Base-by-base conservation (phyloP, 2,329 filamentous ascomycete genomes). In the Pyricularia grisea region DNA sequence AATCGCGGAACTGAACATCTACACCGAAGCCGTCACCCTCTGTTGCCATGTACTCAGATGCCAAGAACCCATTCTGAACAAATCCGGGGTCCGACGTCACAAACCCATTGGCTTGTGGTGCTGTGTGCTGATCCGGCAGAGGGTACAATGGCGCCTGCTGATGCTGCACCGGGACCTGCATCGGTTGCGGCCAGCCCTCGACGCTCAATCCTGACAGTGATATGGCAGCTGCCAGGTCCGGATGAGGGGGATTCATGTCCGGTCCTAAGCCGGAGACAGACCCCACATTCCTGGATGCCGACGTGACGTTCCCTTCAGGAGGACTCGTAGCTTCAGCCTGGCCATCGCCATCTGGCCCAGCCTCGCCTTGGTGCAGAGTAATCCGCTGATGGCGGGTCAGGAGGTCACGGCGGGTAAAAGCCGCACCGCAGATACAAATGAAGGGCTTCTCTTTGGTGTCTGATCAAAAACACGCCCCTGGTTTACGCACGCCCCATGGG, bases 381-480 rank as follows among this genome's bases (percentile, higher is more conserved):
- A 82, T 78, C 67, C 80, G 78, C 70, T 82, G 78, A 71, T 82
- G 81, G 27, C 81, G 78, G 66, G 80, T 82, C 71, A 83, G 73
- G 17, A 83, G 74, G 72, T 83, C 81, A 25, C 81, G 78, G 25
- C 81, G 77, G 11, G 81, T 78, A 71, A 82, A 83, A 1, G 81
- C 79, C 12, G 79, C 79, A 68, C 80, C 79, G 72, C 81, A 83
- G 60, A 74, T 76, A 69, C 81, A 83, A 25, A 81, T 70, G 70
- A 81, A 83, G 1, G 81, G 81, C 71, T 83, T 83, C 73, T 83
- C 81, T 67, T 83, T 83, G 68, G 81, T 83, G 72, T 83, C 81
- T 83, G 71, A 60, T 25, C n/a, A 27, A 14, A 17, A 17, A 25
- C 36, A 20, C 17, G 4, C 6, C 33, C 11, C 58, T 25, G 25